Conservation (phyloP, 78 protist genomes). For the Dictyostelium brefeldianum region DNA sequence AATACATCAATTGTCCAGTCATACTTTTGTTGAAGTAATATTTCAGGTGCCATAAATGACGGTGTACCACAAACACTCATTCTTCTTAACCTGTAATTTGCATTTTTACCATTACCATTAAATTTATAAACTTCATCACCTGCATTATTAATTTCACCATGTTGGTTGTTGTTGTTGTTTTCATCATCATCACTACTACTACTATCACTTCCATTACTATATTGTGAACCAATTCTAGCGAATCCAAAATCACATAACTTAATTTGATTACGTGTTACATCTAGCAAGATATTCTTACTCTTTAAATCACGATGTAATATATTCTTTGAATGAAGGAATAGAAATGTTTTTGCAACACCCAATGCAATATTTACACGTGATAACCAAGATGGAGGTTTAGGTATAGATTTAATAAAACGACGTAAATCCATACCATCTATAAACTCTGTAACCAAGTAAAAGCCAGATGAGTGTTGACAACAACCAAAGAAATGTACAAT, state of each 20-base stretch:
- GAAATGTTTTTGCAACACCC: conserved; percentile 58
- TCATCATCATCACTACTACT: conserved; percentile 49
- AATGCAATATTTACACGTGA: conserved; percentile 35
- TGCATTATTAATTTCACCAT: not conserved
- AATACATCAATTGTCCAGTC: conserved; percentile 80
- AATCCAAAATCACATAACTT: conserved; percentile 80
- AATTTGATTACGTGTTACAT: not conserved
- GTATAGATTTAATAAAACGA: conserved; percentile 12
- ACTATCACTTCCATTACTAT: conserved; percentile 33
- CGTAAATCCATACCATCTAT: conserved; percentile 65
- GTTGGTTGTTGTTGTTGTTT: not conserved
- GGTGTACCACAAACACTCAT: conserved; percentile 83
- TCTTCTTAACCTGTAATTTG: conserved; percentile 35
- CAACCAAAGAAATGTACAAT: conserved; percentile 79
- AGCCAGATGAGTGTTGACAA: conserved; percentile 53
- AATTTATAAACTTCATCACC: not conserved
- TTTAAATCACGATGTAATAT: conserved; percentile 75
- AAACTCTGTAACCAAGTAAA: conserved; percentile 62
- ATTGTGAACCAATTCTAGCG: conserved; percentile 65
- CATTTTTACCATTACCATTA: conserved; percentile 76
- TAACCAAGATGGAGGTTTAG: conserved; percentile 52
- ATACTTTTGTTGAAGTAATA: conserved; percentile 46
- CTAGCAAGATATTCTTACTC: conserved; percentile 54
- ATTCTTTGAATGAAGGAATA: conserved; percentile 72
- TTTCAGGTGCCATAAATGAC: conserved; percentile 76